Conservation (phyloP, 345 rosid species). For the Melaleuca quinquenervia region DNA sequence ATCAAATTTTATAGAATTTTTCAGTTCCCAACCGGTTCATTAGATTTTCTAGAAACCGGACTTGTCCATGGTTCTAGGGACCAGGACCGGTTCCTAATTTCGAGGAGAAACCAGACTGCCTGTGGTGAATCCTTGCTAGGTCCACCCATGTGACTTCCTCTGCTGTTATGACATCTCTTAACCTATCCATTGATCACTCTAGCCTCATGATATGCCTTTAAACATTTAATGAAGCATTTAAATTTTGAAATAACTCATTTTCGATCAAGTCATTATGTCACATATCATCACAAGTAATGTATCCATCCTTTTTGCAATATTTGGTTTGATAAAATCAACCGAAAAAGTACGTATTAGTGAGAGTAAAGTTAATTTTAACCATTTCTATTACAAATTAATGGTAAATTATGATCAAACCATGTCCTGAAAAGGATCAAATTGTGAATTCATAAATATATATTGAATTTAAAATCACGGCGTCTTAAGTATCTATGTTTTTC, state of each 20-base stretch:
- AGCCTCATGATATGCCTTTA: not conserved
- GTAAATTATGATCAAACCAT: not conserved
- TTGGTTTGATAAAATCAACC: not conserved
- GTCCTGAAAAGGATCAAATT: fast-evolving
- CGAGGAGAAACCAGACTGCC: too few species aligned
- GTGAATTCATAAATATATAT: too few species aligned
- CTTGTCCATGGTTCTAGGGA: too few species aligned
- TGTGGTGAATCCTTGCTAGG: not conserved
- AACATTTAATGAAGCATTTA: not conserved
- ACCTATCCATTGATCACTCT: too few species aligned
- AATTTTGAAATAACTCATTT: not conserved
- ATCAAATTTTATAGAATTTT: too few species aligned
- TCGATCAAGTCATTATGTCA: not conserved
- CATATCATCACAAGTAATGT: not conserved
- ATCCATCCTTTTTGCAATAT: not conserved
- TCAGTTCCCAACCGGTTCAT: too few species aligned
- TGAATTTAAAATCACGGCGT: too few species aligned
- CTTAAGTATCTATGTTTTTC: not conserved
- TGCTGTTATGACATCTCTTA: too few species aligned
- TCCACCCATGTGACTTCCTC: not conserved
- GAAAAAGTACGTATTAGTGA: fast-evolving
- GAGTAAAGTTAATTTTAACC: not conserved
- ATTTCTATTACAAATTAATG: not conserved
- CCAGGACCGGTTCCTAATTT: too few species aligned
- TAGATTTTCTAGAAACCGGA: too few species aligned